These are phyloP conservation scores for Penicillium turbatum DNA, from an alignment of 495 filamentous ascomycete genomes.

Conservation along the genomic window DNA sequence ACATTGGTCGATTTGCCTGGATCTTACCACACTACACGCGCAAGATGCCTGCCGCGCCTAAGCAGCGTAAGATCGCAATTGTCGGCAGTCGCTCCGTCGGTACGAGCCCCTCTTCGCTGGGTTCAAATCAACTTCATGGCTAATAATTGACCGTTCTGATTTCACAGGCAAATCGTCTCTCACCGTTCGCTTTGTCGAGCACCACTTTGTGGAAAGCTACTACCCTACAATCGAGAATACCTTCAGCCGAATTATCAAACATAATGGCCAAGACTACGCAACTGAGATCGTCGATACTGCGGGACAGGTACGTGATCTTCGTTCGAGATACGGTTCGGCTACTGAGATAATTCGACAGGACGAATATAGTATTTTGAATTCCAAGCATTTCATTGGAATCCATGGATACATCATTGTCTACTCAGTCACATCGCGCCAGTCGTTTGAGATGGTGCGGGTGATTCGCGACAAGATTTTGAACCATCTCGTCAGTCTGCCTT, in stretches of 20 bases:
- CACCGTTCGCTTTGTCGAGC: conserved; percentile 95
- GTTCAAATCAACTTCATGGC: not conserved
- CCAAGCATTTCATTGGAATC: conserved; percentile 98
- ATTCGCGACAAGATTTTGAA: conserved; percentile 97
- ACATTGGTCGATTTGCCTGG: not conserved
- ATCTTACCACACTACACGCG: not conserved
- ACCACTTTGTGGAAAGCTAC: conserved; percentile 97
- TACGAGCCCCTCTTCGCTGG: conserved; percentile 41
- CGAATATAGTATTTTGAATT: conserved; percentile 97
- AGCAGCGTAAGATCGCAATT: conserved; percentile 97
- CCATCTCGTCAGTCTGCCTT: conserved; percentile 65
- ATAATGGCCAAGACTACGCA: conserved; percentile 86
- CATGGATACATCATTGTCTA: conserved; percentile 99
- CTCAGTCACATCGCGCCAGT: conserved; percentile 85
- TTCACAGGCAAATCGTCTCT: conserved; percentile 88
- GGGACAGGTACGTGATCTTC: conserved; percentile 66
- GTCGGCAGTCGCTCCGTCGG: conserved; percentile 97
- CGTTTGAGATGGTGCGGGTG: conserved; percentile 93
- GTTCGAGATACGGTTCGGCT: not conserved
- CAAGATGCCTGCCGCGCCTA: conserved; percentile 76
- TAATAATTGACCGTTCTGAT: not conserved
- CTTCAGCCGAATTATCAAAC: conserved; percentile 89
- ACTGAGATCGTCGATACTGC: conserved; percentile 99
- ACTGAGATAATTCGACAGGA: conserved; percentile 54
- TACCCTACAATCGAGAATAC: conserved; percentile 99